These are phyloP conservation scores for Solanum bukasovii DNA, from an alignment of 257 asterid species.

Conservation along the genomic window DNA sequence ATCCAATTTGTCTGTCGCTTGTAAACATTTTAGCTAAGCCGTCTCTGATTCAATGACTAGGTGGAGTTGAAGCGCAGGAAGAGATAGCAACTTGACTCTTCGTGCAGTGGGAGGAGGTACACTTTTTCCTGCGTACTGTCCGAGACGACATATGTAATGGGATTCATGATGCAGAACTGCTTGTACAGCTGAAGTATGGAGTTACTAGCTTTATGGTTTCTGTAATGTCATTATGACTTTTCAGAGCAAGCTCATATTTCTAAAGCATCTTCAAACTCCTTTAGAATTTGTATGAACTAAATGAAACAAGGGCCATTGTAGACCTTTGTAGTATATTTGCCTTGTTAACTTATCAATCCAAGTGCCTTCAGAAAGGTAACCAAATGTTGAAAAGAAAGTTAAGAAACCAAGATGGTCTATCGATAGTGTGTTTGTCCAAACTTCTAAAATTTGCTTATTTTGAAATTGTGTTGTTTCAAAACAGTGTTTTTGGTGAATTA, in stretches of 20 bases:
- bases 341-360: neutral
- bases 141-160: neutral
- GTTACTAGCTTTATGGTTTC: neutral
- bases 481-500: neutral
- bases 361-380: neutral
- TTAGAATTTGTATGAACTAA: neutral
- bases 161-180: neutral
- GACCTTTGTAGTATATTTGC: neutral
- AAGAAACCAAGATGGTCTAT: neutral
- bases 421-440: neutral
- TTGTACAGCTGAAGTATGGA: neutral
- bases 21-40: neutral
- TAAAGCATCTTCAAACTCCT: neutral
- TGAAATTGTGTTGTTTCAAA: neutral
- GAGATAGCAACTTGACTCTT: conserved; percentile 23
- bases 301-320: neutral
- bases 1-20: neutral
- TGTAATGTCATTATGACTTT: neutral
- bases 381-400: neutral
- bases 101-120: conserved; percentile 16
- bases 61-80: conserved; percentile 54
- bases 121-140: conserved; percentile 19
- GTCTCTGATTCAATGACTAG: conserved; percentile 10
- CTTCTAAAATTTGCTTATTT: neutral
- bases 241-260: neutral